Conservation (phyloP, 257 asterid genomes). For the Solanum clarkiae region DNA sequence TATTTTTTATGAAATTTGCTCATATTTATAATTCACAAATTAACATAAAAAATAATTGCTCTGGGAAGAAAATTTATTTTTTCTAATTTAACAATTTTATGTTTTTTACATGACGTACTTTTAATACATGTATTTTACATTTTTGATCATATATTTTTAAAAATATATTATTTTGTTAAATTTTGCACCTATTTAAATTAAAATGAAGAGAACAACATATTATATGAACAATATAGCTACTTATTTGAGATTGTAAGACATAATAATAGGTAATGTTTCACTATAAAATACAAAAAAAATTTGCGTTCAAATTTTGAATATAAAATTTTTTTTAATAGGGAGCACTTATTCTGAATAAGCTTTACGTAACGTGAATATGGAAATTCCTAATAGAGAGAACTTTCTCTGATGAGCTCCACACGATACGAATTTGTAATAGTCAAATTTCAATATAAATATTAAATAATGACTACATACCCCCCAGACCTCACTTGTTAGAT, state of each 20-base stretch:
- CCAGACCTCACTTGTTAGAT: too few relatives aligned
- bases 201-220: background rate
- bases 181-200: background rate
- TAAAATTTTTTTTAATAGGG: too few relatives aligned
- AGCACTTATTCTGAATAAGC: too few relatives aligned
- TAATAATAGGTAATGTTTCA: background rate
- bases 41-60: too few relatives aligned
- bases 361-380: too few relatives aligned
- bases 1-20: too few relatives aligned
- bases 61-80: background rate
- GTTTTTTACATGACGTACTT: background rate
- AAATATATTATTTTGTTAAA: background rate
- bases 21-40: too few relatives aligned
- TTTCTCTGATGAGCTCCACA: too few relatives aligned
- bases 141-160: background rate
- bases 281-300: background rate
- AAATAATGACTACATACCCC: too few relatives aligned
- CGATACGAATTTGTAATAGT: too few relatives aligned
- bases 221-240: background rate
- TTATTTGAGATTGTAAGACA: background rate
- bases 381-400: too few relatives aligned
- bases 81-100: background rate
- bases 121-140: background rate
- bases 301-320: too few relatives aligned
- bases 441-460: accelerated